These are phyloP conservation scores for Hypoxylon sp. DNA, from an alignment of 2,329 filamentous ascomycete genomes.

Conservation along the genomic window DNA sequence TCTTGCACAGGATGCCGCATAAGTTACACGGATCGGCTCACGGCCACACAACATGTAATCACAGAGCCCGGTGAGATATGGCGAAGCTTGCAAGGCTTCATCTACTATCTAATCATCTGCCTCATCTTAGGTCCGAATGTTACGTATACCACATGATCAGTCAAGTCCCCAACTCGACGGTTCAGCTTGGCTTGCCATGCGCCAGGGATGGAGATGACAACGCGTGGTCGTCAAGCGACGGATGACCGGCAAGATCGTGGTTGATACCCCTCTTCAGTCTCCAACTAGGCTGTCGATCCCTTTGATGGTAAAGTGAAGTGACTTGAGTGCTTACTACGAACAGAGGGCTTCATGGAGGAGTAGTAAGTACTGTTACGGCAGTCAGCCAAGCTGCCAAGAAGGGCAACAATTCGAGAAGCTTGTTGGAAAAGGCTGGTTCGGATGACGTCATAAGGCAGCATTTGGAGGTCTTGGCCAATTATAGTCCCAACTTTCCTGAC, in stretches of 20 bases:
- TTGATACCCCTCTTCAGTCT: slow-evolving; percentile 10
- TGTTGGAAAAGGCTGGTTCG: slow-evolving; percentile 17
- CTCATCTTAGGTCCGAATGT: slow-evolving; percentile 24
- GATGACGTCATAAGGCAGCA: slow-evolving; percentile 32
- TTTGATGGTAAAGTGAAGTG: slow-evolving; percentile 11
- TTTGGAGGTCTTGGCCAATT: slow-evolving; percentile 34
- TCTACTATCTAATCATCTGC: slow-evolving; percentile 11
- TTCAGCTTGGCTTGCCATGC: slow-evolving; percentile 20
- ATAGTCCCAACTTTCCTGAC: slow-evolving; percentile 25
- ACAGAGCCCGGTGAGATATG: slow-evolving; percentile 19
- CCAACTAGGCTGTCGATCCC: slow-evolving; percentile 3
- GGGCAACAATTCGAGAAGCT: slow-evolving; percentile 6
- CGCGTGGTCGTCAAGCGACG: background rate
- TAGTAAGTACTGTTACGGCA: slow-evolving; percentile 18
- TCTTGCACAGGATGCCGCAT: slow-evolving; percentile 15
- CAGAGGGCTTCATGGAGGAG: slow-evolving; percentile 3
- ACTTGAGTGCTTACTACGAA: slow-evolving; percentile 31
- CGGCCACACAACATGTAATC: slow-evolving; percentile 10
- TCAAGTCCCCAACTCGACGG: slow-evolving; percentile 26
- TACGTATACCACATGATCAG: slow-evolving; percentile 33
- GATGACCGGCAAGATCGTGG: slow-evolving; percentile 15
- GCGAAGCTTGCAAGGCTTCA: slow-evolving; percentile 3
- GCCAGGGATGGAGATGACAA: slow-evolving; percentile 16
- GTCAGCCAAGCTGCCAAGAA: slow-evolving; percentile 1
- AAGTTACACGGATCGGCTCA: slow-evolving; percentile 16